Evolutionary conservation across 1,284 basidiomycete genomes (phyloP).

Genomic region (Ustilago shanxiensis): DNA sequence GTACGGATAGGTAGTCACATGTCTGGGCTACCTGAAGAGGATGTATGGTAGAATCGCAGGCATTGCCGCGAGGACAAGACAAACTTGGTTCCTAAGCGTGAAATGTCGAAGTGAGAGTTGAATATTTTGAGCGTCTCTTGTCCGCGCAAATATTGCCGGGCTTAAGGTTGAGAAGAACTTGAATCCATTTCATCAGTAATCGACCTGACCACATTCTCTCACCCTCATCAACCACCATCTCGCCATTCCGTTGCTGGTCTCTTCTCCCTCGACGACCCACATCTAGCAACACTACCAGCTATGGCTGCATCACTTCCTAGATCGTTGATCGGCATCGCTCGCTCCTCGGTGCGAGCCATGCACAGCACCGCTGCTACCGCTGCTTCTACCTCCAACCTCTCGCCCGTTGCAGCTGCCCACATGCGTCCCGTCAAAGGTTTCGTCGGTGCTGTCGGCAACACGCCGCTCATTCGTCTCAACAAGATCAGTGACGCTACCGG

Average conservation of each 20-base stretch:
- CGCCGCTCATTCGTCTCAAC: constrained; percentile 78
- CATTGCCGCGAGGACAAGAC: not conserved
- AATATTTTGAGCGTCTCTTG: not conserved
- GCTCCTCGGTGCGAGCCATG: constrained; percentile 35
- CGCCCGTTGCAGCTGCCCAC: constrained; percentile 58
- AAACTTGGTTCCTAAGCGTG: not conserved
- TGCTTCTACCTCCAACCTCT: constrained; percentile 29
- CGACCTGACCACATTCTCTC: no score
- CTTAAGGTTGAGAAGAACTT: constrained; percentile 6
- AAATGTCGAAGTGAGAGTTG: not conserved
- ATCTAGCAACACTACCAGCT: not conserved
- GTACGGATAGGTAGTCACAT: not conserved
- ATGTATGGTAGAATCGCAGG: no score
- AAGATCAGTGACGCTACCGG: constrained; percentile 88
- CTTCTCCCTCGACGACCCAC: not conserved
- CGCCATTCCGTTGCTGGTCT: not conserved
- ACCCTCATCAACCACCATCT: not conserved
- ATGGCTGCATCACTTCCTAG: constrained; percentile 34
- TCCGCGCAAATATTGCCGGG: constrained; percentile 8
- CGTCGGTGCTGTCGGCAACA: constrained; percentile 90
- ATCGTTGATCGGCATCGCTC: constrained; percentile 28
- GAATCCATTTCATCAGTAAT: no score
- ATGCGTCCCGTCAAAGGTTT: constrained; percentile 77
- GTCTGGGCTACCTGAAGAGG: not conserved
- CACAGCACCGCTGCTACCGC: constrained; percentile 28